Evolutionary conservation across 116 monocot genomes (phyloP), one percentile per base, ranked within the genome.

Genomic region (Cymodocea nodosa): DNA sequence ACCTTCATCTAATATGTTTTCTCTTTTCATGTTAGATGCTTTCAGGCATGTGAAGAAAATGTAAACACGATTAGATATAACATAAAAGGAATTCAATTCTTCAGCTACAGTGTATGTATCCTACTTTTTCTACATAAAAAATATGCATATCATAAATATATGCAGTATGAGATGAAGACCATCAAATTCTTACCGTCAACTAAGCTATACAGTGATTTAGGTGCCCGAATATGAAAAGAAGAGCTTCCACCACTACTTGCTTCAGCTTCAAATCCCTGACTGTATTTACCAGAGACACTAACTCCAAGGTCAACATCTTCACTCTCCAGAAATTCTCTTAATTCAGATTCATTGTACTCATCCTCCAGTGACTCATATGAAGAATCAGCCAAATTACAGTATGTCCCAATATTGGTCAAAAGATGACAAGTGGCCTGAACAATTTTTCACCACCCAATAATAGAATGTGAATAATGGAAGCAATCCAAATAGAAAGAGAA

Each of bases 341-440:
- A 75, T 40, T 78, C 80, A 52, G 75, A 63, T 62, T 74, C 76
- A 57, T 65, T 66, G 24, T 73, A 81, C 39, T 81, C 89, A 67
- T 83, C 81, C 64, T 92, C 85, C 57, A 68, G 75, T 35, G 83
- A 77, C 54, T 77, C 85, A 64, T 79, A 83, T 50, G 50, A 23
- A 60, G 83, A 36, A 66, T 70, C 79, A 62, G 59, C 49, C 55
- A 77, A 65, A 56, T 68, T 83, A 68, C 83, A 93, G 60, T 93
- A 93, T 52, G 67, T 67, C 34, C 73, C 83, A 67, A 88, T 73
- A 73, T 75, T 85, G 23, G 88, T 85, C 76, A 88, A 71, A 54
- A 93, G 83, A 75, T 93, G 93, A 69, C 93, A 93, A 35, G 88
- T 79, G 36, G 83, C 88, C 85, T 91, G 68, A 57, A 83, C 17